Evolutionary conservation across 768 basidiomycete genomes (phyloP), one percentile per base, ranked within the genome.

Genomic region (Panaeolus papilionaceus): DNA sequence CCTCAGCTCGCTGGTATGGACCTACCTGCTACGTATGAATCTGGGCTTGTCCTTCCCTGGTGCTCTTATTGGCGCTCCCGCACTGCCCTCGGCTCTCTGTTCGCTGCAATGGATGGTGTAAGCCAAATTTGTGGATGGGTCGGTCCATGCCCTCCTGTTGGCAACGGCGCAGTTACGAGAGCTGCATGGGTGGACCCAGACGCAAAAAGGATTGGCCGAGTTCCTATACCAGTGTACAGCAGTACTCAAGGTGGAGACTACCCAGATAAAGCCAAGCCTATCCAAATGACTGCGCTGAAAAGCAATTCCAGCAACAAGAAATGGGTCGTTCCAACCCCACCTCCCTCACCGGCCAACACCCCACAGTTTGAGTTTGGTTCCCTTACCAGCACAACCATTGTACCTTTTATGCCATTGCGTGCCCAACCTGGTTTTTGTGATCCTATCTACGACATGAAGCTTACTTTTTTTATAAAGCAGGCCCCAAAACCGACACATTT

Each of bases 51-150:
- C 10, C 23, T 51, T 11, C 26, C 6, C 4, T 8, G 5, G 9
- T 51, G 49, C 26, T 51, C 49, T 4, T 51, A 51, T 20, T 51
- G 49, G 49, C 49, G 49, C 7, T 51, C 49, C 7, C 49, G 49
- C 18, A 51, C 49, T 18, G 23, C 23, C 23, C 49, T 51, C 8
- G 49, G 49, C 11, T 7, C 23, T 51, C 26, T 51, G 1, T 51
- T 51, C 49, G 49, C 49, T 51, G 20, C 49, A 9, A 51, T 51
- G 26, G 49, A 51, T 1, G 49, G 49, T 9, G 26, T 33, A 11
- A 51, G 23, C 10, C 49, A 51, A 28, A 8, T 14, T 12, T 51
- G 49, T 18, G 49, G 49, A 28, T 51, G 23, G 49, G 49, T 51
- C 2, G 49, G 26, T 3, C 49, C 23, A 26, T 51, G 23, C 14